Evolutionary conservation across 176 grass and related monocot species (phyloP).

Genomic region (Aegilops sharonensis): DNA sequence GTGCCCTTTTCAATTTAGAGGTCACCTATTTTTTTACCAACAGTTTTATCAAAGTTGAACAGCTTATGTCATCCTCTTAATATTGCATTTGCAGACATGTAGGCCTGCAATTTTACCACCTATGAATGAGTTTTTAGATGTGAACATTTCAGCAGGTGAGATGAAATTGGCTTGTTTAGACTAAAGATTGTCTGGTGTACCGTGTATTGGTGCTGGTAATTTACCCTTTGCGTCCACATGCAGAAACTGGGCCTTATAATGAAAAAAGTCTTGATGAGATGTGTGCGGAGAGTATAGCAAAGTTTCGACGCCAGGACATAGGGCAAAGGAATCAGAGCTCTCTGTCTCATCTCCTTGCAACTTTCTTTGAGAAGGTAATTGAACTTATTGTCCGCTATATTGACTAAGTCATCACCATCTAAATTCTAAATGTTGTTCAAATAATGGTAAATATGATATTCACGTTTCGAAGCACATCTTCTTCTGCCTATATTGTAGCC

Average conservation of each 20-base stretch:
- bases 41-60: slow-evolving; percentile 20
- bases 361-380: slow-evolving; percentile 78
- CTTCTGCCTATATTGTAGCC: background rate
- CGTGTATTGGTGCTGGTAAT: background rate
- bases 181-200: background rate
- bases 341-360: slow-evolving; percentile 51
- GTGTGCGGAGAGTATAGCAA: slow-evolving; percentile 59
- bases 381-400: background rate
- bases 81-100: slow-evolving; percentile 47
- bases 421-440: background rate
- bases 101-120: slow-evolving; percentile 80
- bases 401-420: slow-evolving; percentile 15
- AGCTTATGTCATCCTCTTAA: background rate
- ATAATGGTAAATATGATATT: background rate
- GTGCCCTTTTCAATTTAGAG: slow-evolving; percentile 28
- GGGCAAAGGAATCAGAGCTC: slow-evolving; percentile 56
- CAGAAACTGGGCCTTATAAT: slow-evolving; percentile 29
- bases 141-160: slow-evolving; percentile 60
- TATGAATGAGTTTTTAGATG: slow-evolving; percentile 62
- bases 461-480: background rate
- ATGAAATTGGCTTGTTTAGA: background rate
- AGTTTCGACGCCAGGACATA: slow-evolving; percentile 33
- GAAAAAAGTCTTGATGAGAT: slow-evolving; percentile 50
- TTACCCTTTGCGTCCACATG: slow-evolving; percentile 37
- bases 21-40: slow-evolving; percentile 1